These are phyloP conservation scores for Lizanozyma gosingica DNA, from an alignment of 1,139 yeast species.

Conservation along the genomic window DNA sequence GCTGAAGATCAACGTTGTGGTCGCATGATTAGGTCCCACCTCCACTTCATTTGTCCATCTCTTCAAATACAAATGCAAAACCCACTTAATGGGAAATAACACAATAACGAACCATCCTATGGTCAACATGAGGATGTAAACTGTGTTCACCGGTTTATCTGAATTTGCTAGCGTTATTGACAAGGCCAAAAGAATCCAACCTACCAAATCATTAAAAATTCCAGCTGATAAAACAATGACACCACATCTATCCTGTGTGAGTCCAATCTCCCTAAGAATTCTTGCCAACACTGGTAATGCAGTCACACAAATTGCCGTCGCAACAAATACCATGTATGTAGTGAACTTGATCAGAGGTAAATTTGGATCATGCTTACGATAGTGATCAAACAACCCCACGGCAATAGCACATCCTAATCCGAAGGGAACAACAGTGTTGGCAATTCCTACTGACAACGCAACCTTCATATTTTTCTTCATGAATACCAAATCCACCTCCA, in stretches of 20 bases:
- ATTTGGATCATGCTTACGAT: constrained; percentile 20
- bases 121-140: constrained; percentile 57
- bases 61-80: constrained; percentile 33
- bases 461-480: constrained; percentile 49
- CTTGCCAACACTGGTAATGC: constrained; percentile 81
- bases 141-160: constrained; percentile 55
- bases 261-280: constrained; percentile 61
- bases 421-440: constrained; percentile 68
- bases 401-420: constrained; percentile 70
- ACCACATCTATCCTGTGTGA: constrained; percentile 67
- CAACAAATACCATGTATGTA: constrained; percentile 69
- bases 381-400: constrained; percentile 53
- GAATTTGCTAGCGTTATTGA: constrained; percentile 70
- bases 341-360: constrained; percentile 43
- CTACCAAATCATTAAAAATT: constrained; percentile 68
- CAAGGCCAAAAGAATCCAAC: constrained; percentile 72
- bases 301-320: constrained; percentile 74
- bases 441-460: constrained; percentile 59
- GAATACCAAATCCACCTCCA: constrained; percentile 64
- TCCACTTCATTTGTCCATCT: constrained; percentile 41
- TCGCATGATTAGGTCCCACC: constrained; percentile 57
- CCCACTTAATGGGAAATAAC: constrained; percentile 45
- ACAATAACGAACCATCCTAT: constrained; percentile 60
- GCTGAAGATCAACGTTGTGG: constrained; percentile 47
- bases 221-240: constrained; percentile 78